Percentiles rank a stretch among this genome's conserved stretches.
These are phyloP conservation scores for Termitomyces sp. DNA, from an alignment of 768 basidiomycete genomes.

Conservation along the genomic window DNA sequence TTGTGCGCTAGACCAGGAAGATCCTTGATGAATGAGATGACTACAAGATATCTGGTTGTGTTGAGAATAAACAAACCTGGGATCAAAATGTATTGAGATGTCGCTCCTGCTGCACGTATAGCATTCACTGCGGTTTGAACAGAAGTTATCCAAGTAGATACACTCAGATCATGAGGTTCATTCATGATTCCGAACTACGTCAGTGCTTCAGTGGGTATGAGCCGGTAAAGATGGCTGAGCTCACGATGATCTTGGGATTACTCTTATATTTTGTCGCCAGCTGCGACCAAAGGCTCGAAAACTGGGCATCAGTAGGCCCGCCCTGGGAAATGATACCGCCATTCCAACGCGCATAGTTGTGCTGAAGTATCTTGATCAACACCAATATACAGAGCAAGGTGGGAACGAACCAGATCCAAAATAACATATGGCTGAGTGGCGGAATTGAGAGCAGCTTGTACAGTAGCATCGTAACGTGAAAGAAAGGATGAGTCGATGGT, in stretches of 20 bases:
- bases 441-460: constrained; percentile 39
- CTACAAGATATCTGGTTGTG: not conserved
- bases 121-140: constrained; percentile 54
- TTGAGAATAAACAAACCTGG: constrained; percentile 35
- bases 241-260: constrained; percentile 35
- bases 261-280: constrained; percentile 42
- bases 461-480: constrained; percentile 38
- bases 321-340: constrained; percentile 51
- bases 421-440: constrained; percentile 39
- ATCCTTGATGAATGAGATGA: constrained; percentile 11
- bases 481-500: constrained; percentile 39
- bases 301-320: constrained; percentile 46
- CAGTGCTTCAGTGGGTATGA: not conserved
- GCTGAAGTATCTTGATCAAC: constrained; percentile 12
- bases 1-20: constrained; percentile 23
- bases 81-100: constrained; percentile 46
- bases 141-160: constrained; percentile 37
- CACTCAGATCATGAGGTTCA: constrained; percentile 52
- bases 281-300: constrained; percentile 45
- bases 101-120: constrained; percentile 52
- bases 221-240: constrained; percentile 17
- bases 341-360: constrained; percentile 59
- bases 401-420: constrained; percentile 36
- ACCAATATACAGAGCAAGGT: not conserved
- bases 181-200: constrained; percentile 39